phyloP scores from a whole-genome alignment of 495 filamentous ascomycete genomes.

The Immersiella caudata region DNA sequence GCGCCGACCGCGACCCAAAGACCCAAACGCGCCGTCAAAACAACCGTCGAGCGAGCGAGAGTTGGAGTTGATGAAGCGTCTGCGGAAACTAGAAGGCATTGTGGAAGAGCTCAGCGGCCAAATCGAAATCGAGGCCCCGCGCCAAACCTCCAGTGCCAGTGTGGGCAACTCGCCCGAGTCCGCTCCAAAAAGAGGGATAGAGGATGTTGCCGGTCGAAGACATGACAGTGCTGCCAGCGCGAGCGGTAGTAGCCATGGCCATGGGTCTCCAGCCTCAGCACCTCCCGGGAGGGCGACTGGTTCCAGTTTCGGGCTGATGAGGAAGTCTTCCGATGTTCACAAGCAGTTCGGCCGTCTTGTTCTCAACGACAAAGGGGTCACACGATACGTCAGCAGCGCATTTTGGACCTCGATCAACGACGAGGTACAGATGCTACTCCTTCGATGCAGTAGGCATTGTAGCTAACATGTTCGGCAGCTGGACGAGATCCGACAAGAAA shows the following conservation, averaged over 20 bases:
- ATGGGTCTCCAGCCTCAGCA: slow-evolving; percentile 16
- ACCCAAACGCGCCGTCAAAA: slow-evolving; percentile 55
- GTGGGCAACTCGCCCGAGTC: slow-evolving; percentile 46
- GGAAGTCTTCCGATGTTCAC: slow-evolving; percentile 50
- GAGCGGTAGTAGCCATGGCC: slow-evolving; percentile 22
- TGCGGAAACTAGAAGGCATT: slow-evolving; percentile 80
- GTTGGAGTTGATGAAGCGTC: slow-evolving; percentile 73
- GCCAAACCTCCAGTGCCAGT: slow-evolving; percentile 42
- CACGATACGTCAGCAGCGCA: slow-evolving; percentile 83
- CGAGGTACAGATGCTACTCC: slow-evolving; percentile 53
- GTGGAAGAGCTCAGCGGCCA: slow-evolving; percentile 35
- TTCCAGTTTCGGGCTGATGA: slow-evolving; percentile 24
- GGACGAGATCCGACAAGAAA: slow-evolving; percentile 70
- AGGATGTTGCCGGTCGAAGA: slow-evolving; percentile 20
- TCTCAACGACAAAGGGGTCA: slow-evolving; percentile 75
- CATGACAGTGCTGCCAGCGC: slow-evolving; percentile 27
- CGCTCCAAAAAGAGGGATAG: slow-evolving; percentile 12
- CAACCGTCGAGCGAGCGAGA: slow-evolving; percentile 60
- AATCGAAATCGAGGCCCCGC: slow-evolving; percentile 33
- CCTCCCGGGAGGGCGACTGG: not conserved
- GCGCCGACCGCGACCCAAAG: slow-evolving; percentile 63
- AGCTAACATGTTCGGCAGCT: slow-evolving; percentile 51
- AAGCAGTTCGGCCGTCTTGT: slow-evolving; percentile 80
- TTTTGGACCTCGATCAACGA: slow-evolving; percentile 90
- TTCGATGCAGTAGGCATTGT: not conserved